Evolutionary conservation across 768 basidiomycete species (phyloP), one percentile per base, ranked within the genome.

Genomic region (Lentinula sp.): DNA sequence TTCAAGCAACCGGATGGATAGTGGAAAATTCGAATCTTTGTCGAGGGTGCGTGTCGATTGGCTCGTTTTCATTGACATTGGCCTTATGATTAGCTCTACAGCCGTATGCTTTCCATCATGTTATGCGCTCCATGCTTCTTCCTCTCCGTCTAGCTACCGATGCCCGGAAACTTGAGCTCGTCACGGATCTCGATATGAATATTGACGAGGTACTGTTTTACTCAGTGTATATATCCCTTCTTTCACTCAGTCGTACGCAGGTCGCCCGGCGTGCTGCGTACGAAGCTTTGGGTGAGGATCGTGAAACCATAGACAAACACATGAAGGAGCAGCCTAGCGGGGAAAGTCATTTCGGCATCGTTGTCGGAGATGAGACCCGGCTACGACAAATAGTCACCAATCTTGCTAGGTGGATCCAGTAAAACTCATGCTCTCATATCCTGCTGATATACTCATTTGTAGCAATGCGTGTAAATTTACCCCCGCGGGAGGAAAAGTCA

Each of bases 281-380:
- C 66, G 72, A 76, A 59, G 79, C 76, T 23, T 66, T 73, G 63
- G 81, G 81, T n/a, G 73, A 79, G 48, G 67, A 66, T 18, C 66
- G 68, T 23, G 74, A 73, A 15, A 67, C 61, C 12, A 74, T 78
- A 41, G 62, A 65, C 28, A 64, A 64, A 37, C 67, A 64, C 10
- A 33, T 80, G 41, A 61, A 57, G 16, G 71, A 75, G 32, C 60
- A 75, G 42, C 71, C 75, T 2, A 70, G 66, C 48, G 62, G 66
- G 35, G 67, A 67, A 20, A 68, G 68, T 12, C 75, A 74, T 50
- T 76, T 79, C 53, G 84, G 82, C 1, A 73, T 81, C 60, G 87
- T 90, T 43, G 80, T 87, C 13, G 87, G 88, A 23, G 87, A 90
- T 64, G 86, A 88, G 66, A 86, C 84, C 64, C 79, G 88, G 9